phyloP scores from a whole-genome alignment of 495 filamentous ascomycete genomes.

The Xylaria sp. region DNA sequence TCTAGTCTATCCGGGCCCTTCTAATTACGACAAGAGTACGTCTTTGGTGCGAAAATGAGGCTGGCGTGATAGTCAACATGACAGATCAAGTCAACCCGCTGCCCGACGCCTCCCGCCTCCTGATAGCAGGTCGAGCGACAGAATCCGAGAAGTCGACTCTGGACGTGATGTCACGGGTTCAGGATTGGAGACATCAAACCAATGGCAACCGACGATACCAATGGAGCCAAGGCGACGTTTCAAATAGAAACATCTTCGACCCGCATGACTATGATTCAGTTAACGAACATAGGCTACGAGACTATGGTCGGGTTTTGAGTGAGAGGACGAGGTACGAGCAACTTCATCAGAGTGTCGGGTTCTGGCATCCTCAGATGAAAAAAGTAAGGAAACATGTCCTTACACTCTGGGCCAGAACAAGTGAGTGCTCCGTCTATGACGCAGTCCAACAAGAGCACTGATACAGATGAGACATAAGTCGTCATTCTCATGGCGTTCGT shows the following conservation, averaged over 20 bases:
- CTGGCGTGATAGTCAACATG: background rate
- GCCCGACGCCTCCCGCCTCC: background rate
- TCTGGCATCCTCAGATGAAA: conserved; percentile 58
- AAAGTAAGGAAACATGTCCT: conserved; percentile 56
- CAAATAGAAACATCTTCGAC: background rate
- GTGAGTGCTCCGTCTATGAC: conserved; percentile 36
- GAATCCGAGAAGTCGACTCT: background rate
- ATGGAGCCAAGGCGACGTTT: background rate
- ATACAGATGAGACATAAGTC: conserved; percentile 43
- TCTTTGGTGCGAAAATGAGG: background rate
- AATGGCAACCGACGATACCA: background rate
- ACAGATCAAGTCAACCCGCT: background rate
- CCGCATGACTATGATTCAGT: background rate
- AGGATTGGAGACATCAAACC: background rate
- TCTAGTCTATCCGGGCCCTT: background rate
- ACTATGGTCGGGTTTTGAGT: conserved; percentile 12
- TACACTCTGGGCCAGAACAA: conserved; percentile 48
- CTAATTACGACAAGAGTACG: background rate
- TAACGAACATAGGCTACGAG: background rate
- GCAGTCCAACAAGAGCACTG: background rate
- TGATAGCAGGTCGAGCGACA: background rate
- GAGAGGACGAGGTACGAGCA: conserved; percentile 37
- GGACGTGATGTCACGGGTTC: background rate
- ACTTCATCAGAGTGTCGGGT: conserved; percentile 54
- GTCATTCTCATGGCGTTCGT: conserved; percentile 62